Evolutionary conservation across 1,284 basidiomycete genomes (phyloP), one percentile per base, ranked within the genome.

Genomic region (Omphalotus olearius): DNA sequence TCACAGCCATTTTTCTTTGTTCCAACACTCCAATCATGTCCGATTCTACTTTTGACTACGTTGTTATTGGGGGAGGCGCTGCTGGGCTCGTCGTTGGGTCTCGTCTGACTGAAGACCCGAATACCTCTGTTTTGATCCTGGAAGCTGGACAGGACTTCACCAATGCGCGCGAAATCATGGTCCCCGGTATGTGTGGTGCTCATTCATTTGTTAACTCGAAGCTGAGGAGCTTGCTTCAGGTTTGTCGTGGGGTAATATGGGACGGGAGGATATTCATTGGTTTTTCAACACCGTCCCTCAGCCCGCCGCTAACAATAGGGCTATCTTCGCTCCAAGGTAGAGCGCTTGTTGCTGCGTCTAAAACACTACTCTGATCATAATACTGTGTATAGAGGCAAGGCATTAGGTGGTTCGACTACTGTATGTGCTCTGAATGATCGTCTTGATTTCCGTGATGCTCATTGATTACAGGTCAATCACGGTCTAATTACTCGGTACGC

Each of bases 51-150:
- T 54, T 54, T 37, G 52, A 54, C 36, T 54, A 50, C 35, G 16
- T 54, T 20, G 23, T 54, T 11, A 41, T 49, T 16, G 52, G 52
- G n/a, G 52, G 47, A 7, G 52, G 52, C 6, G 17, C 25, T 3
- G 41, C 52, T 28, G 52, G 52, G 16, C 20, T 49, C 11, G 47
- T 45, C 40, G 16, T 47, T 20, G 52, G 44, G n/a, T 26, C 45
- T 14, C 38, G 52, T 26, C 41, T 53, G 5, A 49, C 37, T 16
- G 52, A 53, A 45, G 42, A 53, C 42, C 47, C 52, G 4, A 44
- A 45, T 37, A 36, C 45, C 6, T 44, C 47, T 18, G 52, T 53
- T 13, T 39, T 47, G 25, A 36, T 53, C 36, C 17, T 53, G n/a
- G 52, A 53, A 39, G 52, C 52, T 14, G 52, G 52, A 16, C 39